These are phyloP conservation scores for Pistacia atlantica DNA, from an alignment of 345 rosid genomes.

Conservation along the genomic window DNA sequence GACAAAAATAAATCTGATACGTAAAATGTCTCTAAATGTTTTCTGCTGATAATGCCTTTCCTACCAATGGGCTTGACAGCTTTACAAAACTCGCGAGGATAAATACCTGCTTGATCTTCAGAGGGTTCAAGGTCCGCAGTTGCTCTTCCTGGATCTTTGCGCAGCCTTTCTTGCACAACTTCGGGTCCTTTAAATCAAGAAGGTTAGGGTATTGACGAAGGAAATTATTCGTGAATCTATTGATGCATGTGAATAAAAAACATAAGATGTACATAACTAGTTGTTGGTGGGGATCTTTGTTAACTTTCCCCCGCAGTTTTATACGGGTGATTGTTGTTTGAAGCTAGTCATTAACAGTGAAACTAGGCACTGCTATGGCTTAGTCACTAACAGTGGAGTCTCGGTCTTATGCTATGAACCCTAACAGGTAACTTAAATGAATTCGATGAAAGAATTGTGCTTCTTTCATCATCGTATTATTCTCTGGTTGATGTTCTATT, in stretches of 20 bases:
- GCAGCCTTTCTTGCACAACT: constrained; percentile 89
- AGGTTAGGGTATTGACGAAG: constrained; percentile 19
- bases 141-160: constrained; percentile 91
- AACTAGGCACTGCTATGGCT: no score
- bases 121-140: constrained; percentile 82
- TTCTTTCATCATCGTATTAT: not conserved
- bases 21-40: not conserved
- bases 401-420: no score
- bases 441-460: constrained; percentile 15
- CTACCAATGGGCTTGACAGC: constrained; percentile 45
- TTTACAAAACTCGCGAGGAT: constrained; percentile 85
- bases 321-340: constrained; percentile 18
- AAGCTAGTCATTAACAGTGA: constrained; percentile 9
- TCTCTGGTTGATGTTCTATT: not conserved
- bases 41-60: not conserved
- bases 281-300: not conserved
- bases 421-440: not conserved
- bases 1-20: no score
- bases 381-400: no score
- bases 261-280: constrained; percentile 30
- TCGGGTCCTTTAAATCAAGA: constrained; percentile 55
- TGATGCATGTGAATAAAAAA: constrained; percentile 33
- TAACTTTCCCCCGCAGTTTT: constrained; percentile 29
- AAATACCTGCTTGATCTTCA: constrained; percentile 89
- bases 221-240: constrained; percentile 4